Conservation (phyloP, 1,284 basidiomycete genomes). For the Entoloma clypeatum region DNA sequence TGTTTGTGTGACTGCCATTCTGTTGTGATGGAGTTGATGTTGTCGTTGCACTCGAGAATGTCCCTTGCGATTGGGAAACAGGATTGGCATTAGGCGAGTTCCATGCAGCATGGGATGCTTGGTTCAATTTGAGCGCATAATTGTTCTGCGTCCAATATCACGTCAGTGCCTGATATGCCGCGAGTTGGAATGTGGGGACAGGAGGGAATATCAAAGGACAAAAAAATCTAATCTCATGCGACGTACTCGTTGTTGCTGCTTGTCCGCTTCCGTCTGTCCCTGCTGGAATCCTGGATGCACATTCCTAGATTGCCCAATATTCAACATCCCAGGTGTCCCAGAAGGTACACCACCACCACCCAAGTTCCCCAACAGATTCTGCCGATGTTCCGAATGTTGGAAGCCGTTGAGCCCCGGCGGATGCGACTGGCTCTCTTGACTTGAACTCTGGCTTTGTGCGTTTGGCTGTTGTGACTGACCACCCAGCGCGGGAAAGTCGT, state of each 20-base stretch:
- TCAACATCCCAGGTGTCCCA: conserved; percentile 64
- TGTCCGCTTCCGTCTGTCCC: conserved; percentile 55
- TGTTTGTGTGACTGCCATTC: conserved; percentile 36
- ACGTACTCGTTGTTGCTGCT: conserved; percentile 67
- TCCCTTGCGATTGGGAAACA: conserved; percentile 32
- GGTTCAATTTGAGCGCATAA: conserved; percentile 59
- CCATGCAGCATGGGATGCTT: conserved; percentile 62
- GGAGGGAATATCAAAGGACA: conserved; percentile 9
- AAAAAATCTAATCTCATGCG: conserved; percentile 6
- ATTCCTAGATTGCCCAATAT: conserved; percentile 54
- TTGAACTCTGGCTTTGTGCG: conserved; percentile 33
- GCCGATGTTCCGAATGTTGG: conserved; percentile 48
- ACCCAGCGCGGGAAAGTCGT: conserved; percentile 81
- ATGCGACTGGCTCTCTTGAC: conserved; percentile 45
- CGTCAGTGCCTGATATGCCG: conserved; percentile 19
- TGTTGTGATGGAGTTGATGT: conserved; percentile 27
- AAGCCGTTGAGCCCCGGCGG: conserved; percentile 75
- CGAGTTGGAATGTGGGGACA: conserved; percentile 15
- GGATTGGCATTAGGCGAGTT: conserved; percentile 48
- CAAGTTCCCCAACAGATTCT: conserved; percentile 51
- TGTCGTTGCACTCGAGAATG: conserved; percentile 27
- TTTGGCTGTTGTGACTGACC: conserved; percentile 45
- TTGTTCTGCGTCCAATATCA: conserved; percentile 40
- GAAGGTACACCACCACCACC: conserved; percentile 40
- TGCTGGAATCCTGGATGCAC: conserved; percentile 59